Evolutionary conservation across 495 filamentous ascomycete genomes (phyloP).

Genomic region (Melanomma pulvis-pyrius): DNA sequence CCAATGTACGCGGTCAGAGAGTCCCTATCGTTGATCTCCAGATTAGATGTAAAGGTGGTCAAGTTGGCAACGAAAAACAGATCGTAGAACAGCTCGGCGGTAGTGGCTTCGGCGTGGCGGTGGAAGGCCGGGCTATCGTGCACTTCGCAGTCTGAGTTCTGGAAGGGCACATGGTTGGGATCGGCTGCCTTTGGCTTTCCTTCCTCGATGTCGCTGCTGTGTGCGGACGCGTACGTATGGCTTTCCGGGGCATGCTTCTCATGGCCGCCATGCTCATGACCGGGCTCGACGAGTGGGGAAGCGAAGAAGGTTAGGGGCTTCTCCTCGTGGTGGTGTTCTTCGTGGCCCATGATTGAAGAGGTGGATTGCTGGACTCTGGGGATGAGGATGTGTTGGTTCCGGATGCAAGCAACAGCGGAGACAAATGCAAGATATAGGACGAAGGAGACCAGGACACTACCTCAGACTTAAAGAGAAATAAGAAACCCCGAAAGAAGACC

Average conservation of each 20-base stretch:
- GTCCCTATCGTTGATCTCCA: conserved; percentile 44
- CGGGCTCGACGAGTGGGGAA: conserved; percentile 1
- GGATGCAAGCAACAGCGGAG: not conserved
- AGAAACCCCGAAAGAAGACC: no score
- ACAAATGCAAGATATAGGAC: not conserved
- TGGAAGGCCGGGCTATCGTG: conserved; percentile 38
- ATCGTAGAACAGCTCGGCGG: conserved; percentile 43
- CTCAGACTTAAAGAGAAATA: no score
- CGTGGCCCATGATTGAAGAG: conserved; percentile 15
- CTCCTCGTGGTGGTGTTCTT: conserved; percentile 26
- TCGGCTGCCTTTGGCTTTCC: conserved; percentile 9
- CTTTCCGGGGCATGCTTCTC: not conserved
- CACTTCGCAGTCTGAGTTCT: conserved; percentile 29
- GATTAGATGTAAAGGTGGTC: conserved; percentile 38
- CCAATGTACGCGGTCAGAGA: conserved; percentile 57
- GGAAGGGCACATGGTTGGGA: conserved; percentile 20
- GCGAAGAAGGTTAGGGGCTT: conserved; percentile 26
- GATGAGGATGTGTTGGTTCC: not conserved
- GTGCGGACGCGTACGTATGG: not conserved
- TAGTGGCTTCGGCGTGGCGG: conserved; percentile 42
- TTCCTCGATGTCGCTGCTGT: conserved; percentile 1
- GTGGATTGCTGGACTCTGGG: not conserved
- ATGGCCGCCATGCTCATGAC: not conserved
- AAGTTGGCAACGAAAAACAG: conserved; percentile 45
- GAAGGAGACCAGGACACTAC: no score